phyloP scores from a whole-genome alignment of 352 stramenopile genomes.

The Pseudoperonospora humuli region DNA sequence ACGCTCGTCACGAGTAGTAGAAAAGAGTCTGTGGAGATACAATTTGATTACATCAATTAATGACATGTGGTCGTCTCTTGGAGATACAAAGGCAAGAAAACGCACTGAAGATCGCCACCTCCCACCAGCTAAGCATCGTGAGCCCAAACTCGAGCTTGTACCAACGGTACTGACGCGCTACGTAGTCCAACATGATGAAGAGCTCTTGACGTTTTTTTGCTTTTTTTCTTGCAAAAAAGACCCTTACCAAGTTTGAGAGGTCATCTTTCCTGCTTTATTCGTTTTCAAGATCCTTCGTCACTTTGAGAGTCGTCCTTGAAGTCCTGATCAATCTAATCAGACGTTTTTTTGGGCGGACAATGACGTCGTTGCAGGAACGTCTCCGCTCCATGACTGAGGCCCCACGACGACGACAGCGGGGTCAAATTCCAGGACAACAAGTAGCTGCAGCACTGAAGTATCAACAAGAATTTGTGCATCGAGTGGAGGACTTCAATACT shows the following conservation, averaged over 20 bases:
- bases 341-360: too few species aligned
- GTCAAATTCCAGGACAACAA: too few species aligned
- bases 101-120: conserved; percentile 80
- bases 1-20: conserved; percentile 62
- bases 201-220: conserved; percentile 3
- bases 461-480: too few species aligned
- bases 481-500: too few species aligned
- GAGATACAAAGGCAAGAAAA: conserved; percentile 1
- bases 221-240: conserved; percentile 7
- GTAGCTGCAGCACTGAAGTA: too few species aligned
- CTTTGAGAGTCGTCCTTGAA: too few species aligned
- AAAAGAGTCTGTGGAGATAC: conserved; percentile 45
- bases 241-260: background rate
- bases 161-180: conserved; percentile 66
- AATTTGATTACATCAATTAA: background rate
- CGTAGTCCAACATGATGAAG: conserved; percentile 45
- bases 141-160: conserved; percentile 87
- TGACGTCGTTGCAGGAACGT: too few species aligned
- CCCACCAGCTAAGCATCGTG: conserved; percentile 76
- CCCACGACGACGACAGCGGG: too few species aligned
- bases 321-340: too few species aligned
- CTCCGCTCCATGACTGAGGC: too few species aligned
- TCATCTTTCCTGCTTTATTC: too few species aligned
- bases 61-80: background rate
- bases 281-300: too few species aligned